A percentile compares a stretch with the other conserved stretches of the same genome.
Evolutionary conservation across 305 asterid species (phyloP).

Genomic region (Plantago lanceolata): DNA sequence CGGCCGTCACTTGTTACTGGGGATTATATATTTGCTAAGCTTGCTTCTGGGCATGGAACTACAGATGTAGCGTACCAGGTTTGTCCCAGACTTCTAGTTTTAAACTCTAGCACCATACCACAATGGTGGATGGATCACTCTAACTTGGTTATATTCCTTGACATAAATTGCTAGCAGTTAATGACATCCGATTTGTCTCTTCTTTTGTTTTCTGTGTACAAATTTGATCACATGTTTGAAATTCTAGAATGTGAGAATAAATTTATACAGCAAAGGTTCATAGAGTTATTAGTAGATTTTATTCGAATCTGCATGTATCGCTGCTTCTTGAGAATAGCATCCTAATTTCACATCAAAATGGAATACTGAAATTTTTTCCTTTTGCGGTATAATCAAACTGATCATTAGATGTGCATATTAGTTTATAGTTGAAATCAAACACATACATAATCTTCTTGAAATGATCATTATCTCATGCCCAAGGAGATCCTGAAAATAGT

Average conservation of each 20-base stretch:
- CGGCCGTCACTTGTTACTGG: conserved; percentile 93
- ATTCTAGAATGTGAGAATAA: no score
- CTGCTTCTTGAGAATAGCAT: no score
- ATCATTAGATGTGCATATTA: neutral
- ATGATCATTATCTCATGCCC: neutral
- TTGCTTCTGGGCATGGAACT: conserved; percentile 38
- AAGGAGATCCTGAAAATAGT: neutral
- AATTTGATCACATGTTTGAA: no score
- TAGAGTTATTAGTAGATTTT: no score
- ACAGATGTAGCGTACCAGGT: conserved; percentile 52
- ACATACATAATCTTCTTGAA: neutral
- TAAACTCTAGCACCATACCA: neutral
- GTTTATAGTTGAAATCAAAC: neutral
- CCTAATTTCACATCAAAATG: no score
- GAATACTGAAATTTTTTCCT: no score
- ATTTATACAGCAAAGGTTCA: no score
- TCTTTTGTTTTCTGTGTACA: neutral
- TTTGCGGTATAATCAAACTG: no score
- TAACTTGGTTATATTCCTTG: neutral
- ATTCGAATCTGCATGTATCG: no score
- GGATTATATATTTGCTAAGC: conserved; percentile 53
- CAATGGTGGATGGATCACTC: neutral
- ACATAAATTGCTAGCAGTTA: neutral
- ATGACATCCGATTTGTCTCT: neutral
- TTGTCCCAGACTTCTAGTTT: conserved; percentile 19